phyloP scores from a whole-genome alignment of 169 alveolate genomes.

The Eimeria falciformis region DNA sequence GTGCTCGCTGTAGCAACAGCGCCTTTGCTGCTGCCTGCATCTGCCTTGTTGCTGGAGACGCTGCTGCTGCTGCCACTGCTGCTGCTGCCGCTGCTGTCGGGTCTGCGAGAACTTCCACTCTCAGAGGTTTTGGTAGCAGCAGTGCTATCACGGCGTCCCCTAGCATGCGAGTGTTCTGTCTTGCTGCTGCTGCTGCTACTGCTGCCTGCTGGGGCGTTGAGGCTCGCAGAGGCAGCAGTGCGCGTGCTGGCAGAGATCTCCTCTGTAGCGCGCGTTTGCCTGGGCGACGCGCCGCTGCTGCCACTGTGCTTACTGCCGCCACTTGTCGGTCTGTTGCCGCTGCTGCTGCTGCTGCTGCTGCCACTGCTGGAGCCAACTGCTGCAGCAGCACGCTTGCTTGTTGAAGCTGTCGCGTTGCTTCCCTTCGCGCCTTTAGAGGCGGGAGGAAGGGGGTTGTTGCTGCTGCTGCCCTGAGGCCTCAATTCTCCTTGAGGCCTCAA shows the following conservation, averaged over 20 bases:
- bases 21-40: not conserved
- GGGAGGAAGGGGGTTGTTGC: too few relatives aligned
- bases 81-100: conserved; percentile 42
- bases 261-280: not conserved
- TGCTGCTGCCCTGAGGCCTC: not conserved
- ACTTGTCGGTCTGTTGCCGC: not conserved
- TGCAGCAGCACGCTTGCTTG: not conserved
- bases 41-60: not conserved
- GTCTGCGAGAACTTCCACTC: not conserved
- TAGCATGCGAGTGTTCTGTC: not conserved
- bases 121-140: not conserved
- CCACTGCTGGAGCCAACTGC: conserved; percentile 3
- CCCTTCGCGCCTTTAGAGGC: too few relatives aligned
- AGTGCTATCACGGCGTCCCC: conserved; percentile 5
- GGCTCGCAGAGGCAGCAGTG: not conserved
- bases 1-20: conserved; percentile 13
- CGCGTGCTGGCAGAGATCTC: not conserved
- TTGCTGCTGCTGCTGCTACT: conserved; percentile 24
- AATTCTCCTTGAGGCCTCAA: not conserved
- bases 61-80: not conserved
- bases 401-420: not conserved
- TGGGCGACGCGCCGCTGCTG: conserved; percentile 40
- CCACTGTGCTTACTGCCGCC: not conserved
- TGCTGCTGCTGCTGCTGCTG: conserved; percentile 57
- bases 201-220: not conserved